Evolutionary conservation across 495 filamentous ascomycete genomes (phyloP).

Genomic region (Penicillium diatomitis): DNA sequence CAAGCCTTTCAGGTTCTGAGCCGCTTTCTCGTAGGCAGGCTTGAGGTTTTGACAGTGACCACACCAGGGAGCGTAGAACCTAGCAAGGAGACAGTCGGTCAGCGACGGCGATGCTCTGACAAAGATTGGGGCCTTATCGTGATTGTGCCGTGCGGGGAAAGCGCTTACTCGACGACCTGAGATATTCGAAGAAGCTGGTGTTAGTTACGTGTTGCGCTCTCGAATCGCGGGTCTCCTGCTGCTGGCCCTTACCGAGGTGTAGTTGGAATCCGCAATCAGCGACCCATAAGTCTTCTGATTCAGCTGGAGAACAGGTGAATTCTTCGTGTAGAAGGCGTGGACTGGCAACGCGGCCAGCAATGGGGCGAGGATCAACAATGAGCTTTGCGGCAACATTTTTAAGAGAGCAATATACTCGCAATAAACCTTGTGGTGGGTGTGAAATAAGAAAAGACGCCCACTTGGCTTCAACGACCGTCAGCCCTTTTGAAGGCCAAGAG

Average conservation of each 20-base stretch:
- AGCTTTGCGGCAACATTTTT: slow-evolving; percentile 16
- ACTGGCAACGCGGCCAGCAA: slow-evolving; percentile 51
- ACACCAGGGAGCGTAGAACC: slow-evolving; percentile 94
- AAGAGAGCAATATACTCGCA: background rate
- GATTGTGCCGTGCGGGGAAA: slow-evolving; percentile 8
- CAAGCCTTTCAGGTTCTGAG: slow-evolving; percentile 76
- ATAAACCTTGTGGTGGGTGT: no score
- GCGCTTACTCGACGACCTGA: slow-evolving; percentile 60
- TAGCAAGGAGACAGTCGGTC: slow-evolving; percentile 25
- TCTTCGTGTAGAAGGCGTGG: slow-evolving; percentile 75
- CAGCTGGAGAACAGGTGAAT: slow-evolving; percentile 78
- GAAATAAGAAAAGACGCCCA: background rate
- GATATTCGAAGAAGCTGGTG: background rate
- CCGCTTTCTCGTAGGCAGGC: slow-evolving; percentile 90
- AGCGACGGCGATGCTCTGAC: background rate
- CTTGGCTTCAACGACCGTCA: no score
- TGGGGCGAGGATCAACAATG: slow-evolving; percentile 36
- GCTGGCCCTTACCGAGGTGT: slow-evolving; percentile 65
- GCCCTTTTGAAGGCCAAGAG: no score
- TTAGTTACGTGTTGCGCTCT: no score
- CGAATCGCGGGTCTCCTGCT: no score
- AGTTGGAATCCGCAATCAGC: slow-evolving; percentile 79
- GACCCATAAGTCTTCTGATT: slow-evolving; percentile 75
- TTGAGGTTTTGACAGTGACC: slow-evolving; percentile 95
- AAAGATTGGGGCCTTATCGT: background rate